A percentile compares a stretch with the other conserved stretches of the same genome.
phyloP scores from a whole-genome alignment of 1,284 basidiomycete species.

The Rhodotorula sp. region DNA sequence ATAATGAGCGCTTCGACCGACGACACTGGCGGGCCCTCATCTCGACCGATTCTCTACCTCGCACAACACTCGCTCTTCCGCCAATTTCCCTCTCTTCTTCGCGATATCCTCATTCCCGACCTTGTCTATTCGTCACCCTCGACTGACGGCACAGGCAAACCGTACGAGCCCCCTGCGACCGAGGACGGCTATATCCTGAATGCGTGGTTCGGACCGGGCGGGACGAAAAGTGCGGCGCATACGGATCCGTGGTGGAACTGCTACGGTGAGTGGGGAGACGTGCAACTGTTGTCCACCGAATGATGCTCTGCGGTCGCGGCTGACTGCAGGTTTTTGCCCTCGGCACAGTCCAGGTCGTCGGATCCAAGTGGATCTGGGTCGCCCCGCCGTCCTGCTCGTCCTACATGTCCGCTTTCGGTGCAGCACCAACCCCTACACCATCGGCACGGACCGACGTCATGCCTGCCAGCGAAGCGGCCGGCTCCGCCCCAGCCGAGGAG shows the following conservation, averaged over 20 bases:
- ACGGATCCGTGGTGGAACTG: slow-evolving; percentile 94
- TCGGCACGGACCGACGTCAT: too few species aligned
- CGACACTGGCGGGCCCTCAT: not conserved
- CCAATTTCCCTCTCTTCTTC: slow-evolving; percentile 75
- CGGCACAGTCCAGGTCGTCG: slow-evolving; percentile 76
- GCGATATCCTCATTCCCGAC: slow-evolving; percentile 78
- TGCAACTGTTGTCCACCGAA: not conserved
- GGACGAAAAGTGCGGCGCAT: slow-evolving; percentile 81
- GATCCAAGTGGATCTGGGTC: slow-evolving; percentile 87
- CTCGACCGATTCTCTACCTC: slow-evolving; percentile 63
- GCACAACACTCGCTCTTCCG: slow-evolving; percentile 83
- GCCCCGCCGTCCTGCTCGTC: slow-evolving; percentile 64
- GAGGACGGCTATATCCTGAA: slow-evolving; percentile 72
- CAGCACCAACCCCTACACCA: slow-evolving; percentile 12
- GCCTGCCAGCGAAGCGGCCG: too few species aligned
- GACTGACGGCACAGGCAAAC: slow-evolving; percentile 46
- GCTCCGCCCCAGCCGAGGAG: not conserved
- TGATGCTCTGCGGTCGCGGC: slow-evolving; percentile 6
- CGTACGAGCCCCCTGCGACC: slow-evolving; percentile 66
- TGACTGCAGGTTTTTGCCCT: not conserved
- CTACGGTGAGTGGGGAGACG: slow-evolving; percentile 66
- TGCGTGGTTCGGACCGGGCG: slow-evolving; percentile 80
- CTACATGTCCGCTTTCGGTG: slow-evolving; percentile 64
- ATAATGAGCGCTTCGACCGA: not conserved
- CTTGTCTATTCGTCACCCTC: slow-evolving; percentile 74